Evolutionary conservation across 2,329 filamentous ascomycete species (phyloP).

Genomic region (Diaporthe batatas): DNA sequence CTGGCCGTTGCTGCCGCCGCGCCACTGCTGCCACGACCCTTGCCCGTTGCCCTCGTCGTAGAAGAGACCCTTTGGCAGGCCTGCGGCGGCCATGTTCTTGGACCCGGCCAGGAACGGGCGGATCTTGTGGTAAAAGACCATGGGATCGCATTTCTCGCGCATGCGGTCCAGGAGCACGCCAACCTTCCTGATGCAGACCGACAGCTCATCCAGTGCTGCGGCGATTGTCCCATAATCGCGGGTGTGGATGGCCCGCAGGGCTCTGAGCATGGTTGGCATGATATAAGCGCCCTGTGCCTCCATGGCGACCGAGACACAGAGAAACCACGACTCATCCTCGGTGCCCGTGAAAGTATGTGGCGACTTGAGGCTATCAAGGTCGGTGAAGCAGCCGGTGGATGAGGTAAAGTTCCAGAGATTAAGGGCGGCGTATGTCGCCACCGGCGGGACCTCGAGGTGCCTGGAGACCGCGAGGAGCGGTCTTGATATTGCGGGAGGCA

Average conservation of each 20-base stretch:
- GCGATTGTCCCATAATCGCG: constrained; percentile 73
- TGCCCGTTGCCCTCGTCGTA: constrained; percentile 81
- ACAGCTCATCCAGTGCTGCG: constrained; percentile 73
- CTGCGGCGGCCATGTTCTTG: constrained; percentile 90
- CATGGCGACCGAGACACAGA: constrained; percentile 88
- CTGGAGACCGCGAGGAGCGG: constrained; percentile 80
- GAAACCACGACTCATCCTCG: constrained; percentile 94
- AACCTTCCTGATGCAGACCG: constrained; percentile 76
- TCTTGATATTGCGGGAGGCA: constrained; percentile 82
- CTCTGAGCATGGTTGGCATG: constrained; percentile 82
- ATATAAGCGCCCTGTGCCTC: constrained; percentile 83
- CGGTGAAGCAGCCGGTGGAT: constrained; percentile 64
- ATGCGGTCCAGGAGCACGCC: constrained; percentile 80
- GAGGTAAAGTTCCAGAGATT: constrained; percentile 92
- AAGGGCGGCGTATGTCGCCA: constrained; percentile 89
- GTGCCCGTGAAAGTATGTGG: constrained; percentile 90
- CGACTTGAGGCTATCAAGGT: constrained; percentile 77
- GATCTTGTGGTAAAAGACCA: constrained; percentile 90
- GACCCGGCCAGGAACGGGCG: constrained; percentile 90
- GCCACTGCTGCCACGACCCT: constrained; percentile 79
- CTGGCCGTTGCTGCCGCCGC: constrained; percentile 95
- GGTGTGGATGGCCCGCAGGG: constrained; percentile 76
- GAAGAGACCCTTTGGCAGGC: constrained; percentile 84
- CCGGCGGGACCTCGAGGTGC: constrained; percentile 84
- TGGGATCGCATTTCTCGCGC: constrained; percentile 89